A percentile compares a stretch with the other conserved stretches of the same genome.
Conservation (phyloP, 257 asterid species). For the Solanum paucissectum region DNA sequence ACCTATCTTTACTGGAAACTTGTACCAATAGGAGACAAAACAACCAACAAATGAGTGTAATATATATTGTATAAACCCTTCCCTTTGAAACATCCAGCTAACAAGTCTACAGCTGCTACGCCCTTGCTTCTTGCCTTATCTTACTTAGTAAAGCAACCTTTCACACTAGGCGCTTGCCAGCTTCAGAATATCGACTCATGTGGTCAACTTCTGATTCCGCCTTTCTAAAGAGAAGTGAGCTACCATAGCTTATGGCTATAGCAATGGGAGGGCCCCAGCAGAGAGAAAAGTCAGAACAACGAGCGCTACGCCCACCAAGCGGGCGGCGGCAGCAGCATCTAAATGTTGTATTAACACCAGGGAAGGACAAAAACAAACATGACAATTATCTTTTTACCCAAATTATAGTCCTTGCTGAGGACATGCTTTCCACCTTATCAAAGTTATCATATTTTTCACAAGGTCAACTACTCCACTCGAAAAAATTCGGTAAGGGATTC, state of each 20-base stretch:
- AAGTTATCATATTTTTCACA: not conserved
- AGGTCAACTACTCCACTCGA: not conserved
- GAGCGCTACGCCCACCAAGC: too few species aligned
- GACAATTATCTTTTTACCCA: not conserved
- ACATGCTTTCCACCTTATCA: not conserved
- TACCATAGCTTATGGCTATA: too few species aligned
- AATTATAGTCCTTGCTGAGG: not conserved
- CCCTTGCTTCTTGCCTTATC: too few species aligned
- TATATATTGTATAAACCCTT: not conserved
- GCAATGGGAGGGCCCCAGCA: too few species aligned
- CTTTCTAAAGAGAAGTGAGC: too few species aligned
- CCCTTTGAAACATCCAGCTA: not conserved
- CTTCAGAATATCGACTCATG: too few species aligned
- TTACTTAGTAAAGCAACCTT: too few species aligned
- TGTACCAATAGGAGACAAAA: not conserved
- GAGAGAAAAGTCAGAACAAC: too few species aligned
- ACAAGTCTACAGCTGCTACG: not conserved
- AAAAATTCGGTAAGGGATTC: not conserved
- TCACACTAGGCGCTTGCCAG: too few species aligned
- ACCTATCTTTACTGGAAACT: not conserved
- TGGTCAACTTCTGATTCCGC: too few species aligned
- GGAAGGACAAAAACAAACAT: not conserved
- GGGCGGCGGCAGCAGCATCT: not conserved
- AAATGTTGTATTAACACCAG: not conserved
- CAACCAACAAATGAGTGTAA: not conserved